Conservation (phyloP, 352 stramenopile genomes). For the Phytophthora ohioensis region DNA sequence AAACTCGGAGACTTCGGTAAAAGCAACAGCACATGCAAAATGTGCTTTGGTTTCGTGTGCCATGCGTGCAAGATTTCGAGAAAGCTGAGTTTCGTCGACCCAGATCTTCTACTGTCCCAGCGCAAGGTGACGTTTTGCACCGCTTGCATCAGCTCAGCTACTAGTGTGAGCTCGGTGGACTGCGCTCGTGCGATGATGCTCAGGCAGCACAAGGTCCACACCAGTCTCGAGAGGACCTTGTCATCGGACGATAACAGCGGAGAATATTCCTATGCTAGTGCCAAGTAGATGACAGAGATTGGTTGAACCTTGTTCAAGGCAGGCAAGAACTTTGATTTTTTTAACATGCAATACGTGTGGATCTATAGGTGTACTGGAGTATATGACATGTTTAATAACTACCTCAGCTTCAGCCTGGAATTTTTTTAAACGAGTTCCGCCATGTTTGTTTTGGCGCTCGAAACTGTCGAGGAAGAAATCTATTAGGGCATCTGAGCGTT, state of each 20-base stretch:
- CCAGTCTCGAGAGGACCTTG: slow-evolving; percentile 16
- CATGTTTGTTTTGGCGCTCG: no score
- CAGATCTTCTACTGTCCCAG: slow-evolving; percentile 22
- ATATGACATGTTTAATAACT: no score
- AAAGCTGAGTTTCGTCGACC: slow-evolving; percentile 37
- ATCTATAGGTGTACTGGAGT: no score
- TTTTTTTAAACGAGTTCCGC: no score
- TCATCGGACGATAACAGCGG: slow-evolving; percentile 26
- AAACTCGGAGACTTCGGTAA: slow-evolving; percentile 19
- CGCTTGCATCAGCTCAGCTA: slow-evolving; percentile 18
- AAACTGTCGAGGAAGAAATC: no score
- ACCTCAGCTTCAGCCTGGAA: no score
- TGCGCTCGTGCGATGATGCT: slow-evolving; percentile 36
- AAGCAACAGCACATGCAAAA: slow-evolving; percentile 8
- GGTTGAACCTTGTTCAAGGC: no score
- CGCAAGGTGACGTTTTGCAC: slow-evolving; percentile 38
- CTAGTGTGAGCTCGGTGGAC: slow-evolving; percentile 35
- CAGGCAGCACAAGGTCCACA: slow-evolving; percentile 22
- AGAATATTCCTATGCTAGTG: slow-evolving; percentile 15
- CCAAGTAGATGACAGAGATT: slow-evolving; percentile 4
- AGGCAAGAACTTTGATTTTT: no score
- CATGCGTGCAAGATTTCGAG: slow-evolving; percentile 1
- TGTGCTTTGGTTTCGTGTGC: slow-evolving; percentile 3
- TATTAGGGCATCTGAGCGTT: background rate
- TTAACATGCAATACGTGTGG: no score